These are phyloP conservation scores for Leccinum longicurvipes DNA, from an alignment of 768 basidiomycete species.

Conservation along the genomic window DNA sequence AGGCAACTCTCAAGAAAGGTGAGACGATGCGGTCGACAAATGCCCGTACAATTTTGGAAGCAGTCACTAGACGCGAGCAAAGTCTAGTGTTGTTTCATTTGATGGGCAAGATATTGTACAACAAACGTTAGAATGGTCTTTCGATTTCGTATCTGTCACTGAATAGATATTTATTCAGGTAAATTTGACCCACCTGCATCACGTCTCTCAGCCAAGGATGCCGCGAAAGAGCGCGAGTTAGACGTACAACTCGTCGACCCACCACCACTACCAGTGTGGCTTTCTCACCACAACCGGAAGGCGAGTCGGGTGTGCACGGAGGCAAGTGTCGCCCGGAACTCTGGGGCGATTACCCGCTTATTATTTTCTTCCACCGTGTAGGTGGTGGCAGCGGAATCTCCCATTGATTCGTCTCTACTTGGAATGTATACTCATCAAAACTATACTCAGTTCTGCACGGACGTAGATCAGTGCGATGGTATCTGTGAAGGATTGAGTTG, in stretches of 20 bases:
- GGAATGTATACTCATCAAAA: conserved; percentile 94
- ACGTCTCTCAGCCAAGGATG: conserved; percentile 59
- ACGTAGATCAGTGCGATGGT: conserved; percentile 68
- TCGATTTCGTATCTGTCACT: neutral
- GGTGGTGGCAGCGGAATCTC: conserved; percentile 77
- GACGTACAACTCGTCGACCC: conserved; percentile 56
- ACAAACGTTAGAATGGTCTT: conserved; percentile 62
- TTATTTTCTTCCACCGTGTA: conserved; percentile 25
- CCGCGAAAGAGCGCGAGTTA: conserved; percentile 54
- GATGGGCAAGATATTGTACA: conserved; percentile 90
- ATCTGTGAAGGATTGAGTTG: conserved; percentile 75
- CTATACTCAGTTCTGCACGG: conserved; percentile 78
- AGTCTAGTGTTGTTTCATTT: conserved; percentile 88
- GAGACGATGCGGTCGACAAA: conserved; percentile 16
- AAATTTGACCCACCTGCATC: conserved; percentile 65
- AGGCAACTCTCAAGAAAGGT: conserved; percentile 33
- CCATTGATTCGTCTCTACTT: conserved; percentile 88
- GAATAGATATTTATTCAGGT: conserved; percentile 41
- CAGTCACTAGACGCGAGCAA: conserved; percentile 79
- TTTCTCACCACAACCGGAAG: conserved; percentile 57
- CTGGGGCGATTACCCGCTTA: neutral
- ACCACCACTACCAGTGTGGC: conserved; percentile 53
- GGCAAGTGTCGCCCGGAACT: conserved; percentile 37
- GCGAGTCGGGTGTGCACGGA: conserved; percentile 76
- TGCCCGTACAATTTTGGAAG: conserved; percentile 52